A percentile compares a stretch with the other conserved stretches of the same genome.
These are phyloP conservation scores for Alternaria sp. DNA, from an alignment of 2,329 filamentous ascomycete genomes.

Conservation along the genomic window DNA sequence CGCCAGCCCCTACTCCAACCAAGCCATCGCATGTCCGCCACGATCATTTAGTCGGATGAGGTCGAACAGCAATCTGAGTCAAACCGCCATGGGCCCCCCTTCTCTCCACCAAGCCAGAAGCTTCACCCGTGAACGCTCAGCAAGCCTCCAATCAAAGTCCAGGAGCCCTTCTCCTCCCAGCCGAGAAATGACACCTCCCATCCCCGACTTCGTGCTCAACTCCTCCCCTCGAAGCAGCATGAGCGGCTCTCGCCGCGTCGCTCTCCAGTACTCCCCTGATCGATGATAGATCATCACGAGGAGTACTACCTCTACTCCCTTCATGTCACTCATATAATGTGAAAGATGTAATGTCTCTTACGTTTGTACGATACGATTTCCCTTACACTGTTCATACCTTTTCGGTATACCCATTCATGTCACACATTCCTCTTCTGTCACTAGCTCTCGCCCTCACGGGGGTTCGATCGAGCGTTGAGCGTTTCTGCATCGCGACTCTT, in stretches of 20 bases:
- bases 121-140: constrained; percentile 28
- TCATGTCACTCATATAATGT: not conserved
- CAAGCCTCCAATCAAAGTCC: constrained; percentile 26
- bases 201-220: constrained; percentile 53
- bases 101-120: constrained; percentile 33
- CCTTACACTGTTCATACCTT: not conserved
- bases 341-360: constrained; percentile 7
- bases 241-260: constrained; percentile 38
- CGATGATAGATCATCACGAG: constrained; percentile 13
- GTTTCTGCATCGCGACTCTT: constrained; percentile 5
- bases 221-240: constrained; percentile 49
- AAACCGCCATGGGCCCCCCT: constrained; percentile 20
- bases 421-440: constrained; percentile 4
- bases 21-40: constrained; percentile 58
- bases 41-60: constrained; percentile 47
- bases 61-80: constrained; percentile 36
- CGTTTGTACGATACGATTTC: constrained; percentile 16
- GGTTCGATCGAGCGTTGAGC: constrained; percentile 26
- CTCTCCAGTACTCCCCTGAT: constrained; percentile 30
- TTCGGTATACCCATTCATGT: constrained; percentile 1
- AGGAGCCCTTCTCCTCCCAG: constrained; percentile 45
- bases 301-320: not conserved
- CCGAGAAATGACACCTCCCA: constrained; percentile 49
- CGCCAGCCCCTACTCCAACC: constrained; percentile 72
- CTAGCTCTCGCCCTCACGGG: constrained; percentile 19